These are phyloP conservation scores for Phytophthora chlamydospora DNA, from an alignment of 352 stramenopile species.

Conservation along the genomic window DNA sequence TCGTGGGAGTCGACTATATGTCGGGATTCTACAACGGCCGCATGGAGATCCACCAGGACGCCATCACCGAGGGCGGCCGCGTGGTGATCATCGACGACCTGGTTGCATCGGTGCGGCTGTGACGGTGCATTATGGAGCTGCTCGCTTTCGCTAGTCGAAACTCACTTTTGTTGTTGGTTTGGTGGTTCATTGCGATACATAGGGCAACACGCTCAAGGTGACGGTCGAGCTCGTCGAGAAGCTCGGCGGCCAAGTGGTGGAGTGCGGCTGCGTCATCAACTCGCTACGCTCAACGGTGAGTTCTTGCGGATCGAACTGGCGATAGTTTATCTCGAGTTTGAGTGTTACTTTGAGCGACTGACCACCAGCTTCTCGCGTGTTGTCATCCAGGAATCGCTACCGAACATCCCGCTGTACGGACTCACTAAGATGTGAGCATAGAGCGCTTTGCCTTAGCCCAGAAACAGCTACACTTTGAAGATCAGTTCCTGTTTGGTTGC, in stretches of 20 bases:
- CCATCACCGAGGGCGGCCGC: slow-evolving; percentile 68
- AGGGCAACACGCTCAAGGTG: slow-evolving; percentile 84
- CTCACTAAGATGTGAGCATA: slow-evolving; percentile 55
- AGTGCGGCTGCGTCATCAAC: slow-evolving; percentile 83
- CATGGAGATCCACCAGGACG: slow-evolving; percentile 85
- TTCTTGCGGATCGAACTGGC: background rate
- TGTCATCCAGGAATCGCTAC: slow-evolving; percentile 44
- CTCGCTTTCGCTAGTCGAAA: slow-evolving; percentile 8
- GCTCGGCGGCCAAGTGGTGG: slow-evolving; percentile 71
- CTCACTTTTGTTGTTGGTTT: slow-evolving; percentile 10
- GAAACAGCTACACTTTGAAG: too few relatives aligned
- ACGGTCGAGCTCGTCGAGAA: slow-evolving; percentile 79
- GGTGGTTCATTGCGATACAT: background rate
- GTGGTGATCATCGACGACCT: slow-evolving; percentile 85
- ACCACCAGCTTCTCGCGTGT: slow-evolving; percentile 16
- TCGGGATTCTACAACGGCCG: slow-evolving; percentile 75
- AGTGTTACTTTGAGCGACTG: slow-evolving; percentile 4
- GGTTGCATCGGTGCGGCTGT: slow-evolving; percentile 63
- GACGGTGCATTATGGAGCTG: background rate
- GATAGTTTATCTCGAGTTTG: background rate
- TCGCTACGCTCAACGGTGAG: slow-evolving; percentile 59
- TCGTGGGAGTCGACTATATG: slow-evolving; percentile 82
- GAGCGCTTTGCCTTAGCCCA: background rate
- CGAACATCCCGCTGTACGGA: slow-evolving; percentile 57
- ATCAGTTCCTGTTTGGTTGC: too few relatives aligned